These are phyloP conservation scores for Cyclotella distinguenda DNA, from an alignment of 108 stramenopile genomes.

Conservation along the genomic window DNA sequence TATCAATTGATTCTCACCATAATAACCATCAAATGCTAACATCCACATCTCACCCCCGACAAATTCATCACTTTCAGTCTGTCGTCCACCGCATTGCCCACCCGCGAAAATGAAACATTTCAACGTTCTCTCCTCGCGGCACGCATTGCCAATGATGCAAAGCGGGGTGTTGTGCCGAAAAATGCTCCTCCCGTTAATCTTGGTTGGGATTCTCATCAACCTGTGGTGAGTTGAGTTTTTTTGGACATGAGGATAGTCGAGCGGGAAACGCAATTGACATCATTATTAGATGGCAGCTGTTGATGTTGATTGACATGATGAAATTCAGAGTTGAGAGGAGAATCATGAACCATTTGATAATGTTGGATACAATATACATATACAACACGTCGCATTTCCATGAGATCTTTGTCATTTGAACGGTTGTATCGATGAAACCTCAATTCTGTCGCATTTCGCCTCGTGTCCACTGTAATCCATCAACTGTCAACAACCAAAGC, in stretches of 20 bases:
- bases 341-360: no score
- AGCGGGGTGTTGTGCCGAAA: constrained; percentile 54
- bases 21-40: not conserved
- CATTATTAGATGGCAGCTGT: not conserved
- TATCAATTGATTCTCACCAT: no score
- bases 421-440: no score
- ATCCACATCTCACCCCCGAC: not conserved
- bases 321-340: no score
- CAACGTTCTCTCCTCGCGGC: constrained; percentile 43
- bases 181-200: constrained; percentile 78
- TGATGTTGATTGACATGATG: no score
- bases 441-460: no score
- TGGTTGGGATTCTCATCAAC: constrained; percentile 91
- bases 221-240: constrained; percentile 56
- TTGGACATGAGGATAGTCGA: not conserved
- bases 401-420: no score
- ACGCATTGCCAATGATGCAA: constrained; percentile 32
- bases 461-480: not conserved
- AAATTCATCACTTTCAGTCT: not conserved
- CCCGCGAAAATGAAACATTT: constrained; percentile 24
- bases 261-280: not conserved
- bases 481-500: not conserved
- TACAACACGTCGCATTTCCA: no score
- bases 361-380: no score
- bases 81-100: constrained; percentile 19